phyloP scores from a whole-genome alignment of 768 basidiomycete species.

The Leucosporidium scottii region DNA sequence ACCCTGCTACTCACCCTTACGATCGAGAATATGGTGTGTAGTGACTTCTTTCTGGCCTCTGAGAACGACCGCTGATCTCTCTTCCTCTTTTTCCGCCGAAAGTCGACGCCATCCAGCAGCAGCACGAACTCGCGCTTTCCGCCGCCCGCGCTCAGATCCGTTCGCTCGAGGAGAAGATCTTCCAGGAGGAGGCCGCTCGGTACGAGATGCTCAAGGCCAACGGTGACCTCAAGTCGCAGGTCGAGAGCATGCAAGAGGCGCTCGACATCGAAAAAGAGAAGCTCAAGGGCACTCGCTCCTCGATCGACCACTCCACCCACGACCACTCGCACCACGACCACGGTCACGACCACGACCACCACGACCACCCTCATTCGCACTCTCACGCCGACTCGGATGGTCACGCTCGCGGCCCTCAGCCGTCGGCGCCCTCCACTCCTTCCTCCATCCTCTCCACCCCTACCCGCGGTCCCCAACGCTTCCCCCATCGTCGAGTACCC shows the following conservation, averaged over 20 bases:
- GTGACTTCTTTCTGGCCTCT: no score
- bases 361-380: not conserved
- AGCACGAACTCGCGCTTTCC: slow-evolving; percentile 73
- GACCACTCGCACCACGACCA: not conserved
- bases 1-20: not conserved
- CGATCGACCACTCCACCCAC: not conserved
- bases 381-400: not conserved
- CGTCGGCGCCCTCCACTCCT: not conserved
- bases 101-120: slow-evolving; percentile 60
- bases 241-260: slow-evolving; percentile 27
- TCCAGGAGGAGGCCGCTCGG: slow-evolving; percentile 62
- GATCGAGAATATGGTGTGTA: not conserved
- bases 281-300: not conserved
- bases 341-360: not conserved
- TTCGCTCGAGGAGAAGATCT: slow-evolving; percentile 62
- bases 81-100: no score
- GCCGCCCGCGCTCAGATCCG: slow-evolving; percentile 71
- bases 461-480: not conserved
- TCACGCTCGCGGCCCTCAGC: not conserved
- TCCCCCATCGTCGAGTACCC: not conserved
- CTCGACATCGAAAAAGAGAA: slow-evolving; percentile 16
- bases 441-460: not conserved
- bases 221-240: slow-evolving; percentile 32
- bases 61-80: no score
- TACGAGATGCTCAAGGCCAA: slow-evolving; percentile 44